A percentile compares a stretch with the other conserved stretches of the same genome.
Evolutionary conservation across 2,329 filamentous ascomycete genomes (phyloP).

Genomic region (Pseudofabraea citricarpa): DNA sequence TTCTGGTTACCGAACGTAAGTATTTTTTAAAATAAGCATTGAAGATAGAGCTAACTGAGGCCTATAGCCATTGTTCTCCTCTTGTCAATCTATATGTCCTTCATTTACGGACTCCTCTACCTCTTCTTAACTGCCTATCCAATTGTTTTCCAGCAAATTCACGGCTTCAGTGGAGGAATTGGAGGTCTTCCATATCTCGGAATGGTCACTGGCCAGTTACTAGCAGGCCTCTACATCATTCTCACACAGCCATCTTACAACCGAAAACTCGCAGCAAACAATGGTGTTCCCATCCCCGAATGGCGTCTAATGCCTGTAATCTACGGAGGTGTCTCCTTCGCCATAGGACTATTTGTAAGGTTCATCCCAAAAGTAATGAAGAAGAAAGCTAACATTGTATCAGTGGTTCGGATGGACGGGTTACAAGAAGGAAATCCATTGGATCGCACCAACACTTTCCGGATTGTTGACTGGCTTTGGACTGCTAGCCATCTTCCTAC

Average conservation of each 20-base stretch:
- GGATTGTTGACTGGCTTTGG: constrained; percentile 67
- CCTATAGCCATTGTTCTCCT: constrained; percentile 58
- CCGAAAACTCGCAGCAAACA: constrained; percentile 63
- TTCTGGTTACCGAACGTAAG: constrained; percentile 54
- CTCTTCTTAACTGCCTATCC: constrained; percentile 83
- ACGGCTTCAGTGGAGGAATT: constrained; percentile 65
- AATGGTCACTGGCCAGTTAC: constrained; percentile 69
- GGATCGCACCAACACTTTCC: constrained; percentile 58
- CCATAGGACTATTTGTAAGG: constrained; percentile 61
- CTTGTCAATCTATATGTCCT: constrained; percentile 67
- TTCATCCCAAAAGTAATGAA: background rate
- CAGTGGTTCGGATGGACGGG: constrained; percentile 64
- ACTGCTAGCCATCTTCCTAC: constrained; percentile 78
- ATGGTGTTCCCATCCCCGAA: constrained; percentile 58
- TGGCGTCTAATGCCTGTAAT: constrained; percentile 63
- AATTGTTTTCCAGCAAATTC: constrained; percentile 70
- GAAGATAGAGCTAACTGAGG: no score
- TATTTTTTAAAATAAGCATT: no score
- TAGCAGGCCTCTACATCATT: constrained; percentile 62
- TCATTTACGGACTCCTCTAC: constrained; percentile 76
- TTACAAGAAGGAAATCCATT: constrained; percentile 46
- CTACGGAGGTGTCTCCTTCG: constrained; percentile 53
- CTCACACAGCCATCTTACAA: constrained; percentile 62
- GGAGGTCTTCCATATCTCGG: constrained; percentile 81
- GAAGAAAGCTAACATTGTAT: background rate